Evolutionary conservation across 345 rosid species (phyloP), one percentile per base, ranked within the genome.

Genomic region (Abelmoschus esculentus): DNA sequence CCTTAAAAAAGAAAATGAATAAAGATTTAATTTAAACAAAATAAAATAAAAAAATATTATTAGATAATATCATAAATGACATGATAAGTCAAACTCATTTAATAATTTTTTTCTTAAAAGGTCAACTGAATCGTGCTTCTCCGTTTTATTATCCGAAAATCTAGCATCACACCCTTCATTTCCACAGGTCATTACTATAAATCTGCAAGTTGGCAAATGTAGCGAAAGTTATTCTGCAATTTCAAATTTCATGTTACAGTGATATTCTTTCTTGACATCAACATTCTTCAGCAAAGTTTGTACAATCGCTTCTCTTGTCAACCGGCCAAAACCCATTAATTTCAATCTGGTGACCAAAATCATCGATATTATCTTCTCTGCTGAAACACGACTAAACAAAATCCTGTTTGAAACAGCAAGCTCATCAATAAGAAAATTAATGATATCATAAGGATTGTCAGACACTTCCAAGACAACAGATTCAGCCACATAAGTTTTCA

Each of bases 361-460:
- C 98, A 74, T 93, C 98, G 0, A 93, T 83, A 61, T 79, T 88
- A 69, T 93, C 97, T 73, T 93, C 98, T 70, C 97, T 85, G 89
- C 93, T 0, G 97, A 89, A 64, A 93, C 93, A 69, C 91, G 83
- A 73, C 97, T 84, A 52, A 89, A 83, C 3, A 86, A 74, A 68
- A 88, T 93, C 79, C 91, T 78, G 81, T 88, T 89, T 15, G 83
- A 77, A 58, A 85, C 79, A 0, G 91, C 88, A 54, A 89, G 91
- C 13, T 93, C 97, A 31, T 93, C 98, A 18, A 89, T 69, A 72
- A 93, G 73, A 70, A 77, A 83, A 65, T 91, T 77, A 46, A 93
- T 72, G 3, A 88, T 82, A 74, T 93, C 97, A 15, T 12, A 84
- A 31, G 98, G 98, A 79, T 91, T 81, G 70, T 84, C 90, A 5